Evolutionary conservation across 345 rosid genomes (phyloP).

Genomic region (Arabis hirsuta): DNA sequence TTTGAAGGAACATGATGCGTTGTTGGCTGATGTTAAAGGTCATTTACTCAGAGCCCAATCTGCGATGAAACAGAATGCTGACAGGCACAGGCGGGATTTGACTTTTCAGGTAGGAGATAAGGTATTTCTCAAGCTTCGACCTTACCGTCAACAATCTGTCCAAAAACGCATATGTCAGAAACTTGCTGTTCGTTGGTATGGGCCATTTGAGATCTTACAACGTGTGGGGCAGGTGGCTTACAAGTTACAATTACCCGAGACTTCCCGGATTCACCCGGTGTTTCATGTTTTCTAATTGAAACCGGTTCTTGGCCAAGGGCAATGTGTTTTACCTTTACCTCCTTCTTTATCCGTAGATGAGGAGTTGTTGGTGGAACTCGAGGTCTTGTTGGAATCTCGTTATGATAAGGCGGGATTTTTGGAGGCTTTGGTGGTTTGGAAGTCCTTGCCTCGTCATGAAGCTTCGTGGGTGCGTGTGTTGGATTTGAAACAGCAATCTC

Average conservation of each 20-base stretch:
- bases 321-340: too few relatives aligned
- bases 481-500: too few relatives aligned
- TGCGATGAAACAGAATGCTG: background rate
- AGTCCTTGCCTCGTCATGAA: too few relatives aligned
- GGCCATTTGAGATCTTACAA: background rate
- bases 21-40: too few relatives aligned
- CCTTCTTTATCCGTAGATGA: too few relatives aligned
- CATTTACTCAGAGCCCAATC: background rate
- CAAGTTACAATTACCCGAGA: accelerated
- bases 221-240: background rate
- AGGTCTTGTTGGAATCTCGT: too few relatives aligned
- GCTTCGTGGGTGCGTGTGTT: too few relatives aligned
- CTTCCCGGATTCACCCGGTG: background rate
- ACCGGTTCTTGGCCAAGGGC: background rate
- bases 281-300: background rate
- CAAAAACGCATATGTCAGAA: background rate
- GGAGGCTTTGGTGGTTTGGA: too few relatives aligned
- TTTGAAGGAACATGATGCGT: too few relatives aligned
- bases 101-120: background rate
- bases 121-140: background rate
- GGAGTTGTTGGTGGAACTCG: too few relatives aligned
- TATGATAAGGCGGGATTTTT: too few relatives aligned
- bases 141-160: background rate
- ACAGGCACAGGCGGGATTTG: background rate
- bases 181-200: background rate